Conservation (phyloP, 768 basidiomycete species). For the Leccinum rimulosum region DNA sequence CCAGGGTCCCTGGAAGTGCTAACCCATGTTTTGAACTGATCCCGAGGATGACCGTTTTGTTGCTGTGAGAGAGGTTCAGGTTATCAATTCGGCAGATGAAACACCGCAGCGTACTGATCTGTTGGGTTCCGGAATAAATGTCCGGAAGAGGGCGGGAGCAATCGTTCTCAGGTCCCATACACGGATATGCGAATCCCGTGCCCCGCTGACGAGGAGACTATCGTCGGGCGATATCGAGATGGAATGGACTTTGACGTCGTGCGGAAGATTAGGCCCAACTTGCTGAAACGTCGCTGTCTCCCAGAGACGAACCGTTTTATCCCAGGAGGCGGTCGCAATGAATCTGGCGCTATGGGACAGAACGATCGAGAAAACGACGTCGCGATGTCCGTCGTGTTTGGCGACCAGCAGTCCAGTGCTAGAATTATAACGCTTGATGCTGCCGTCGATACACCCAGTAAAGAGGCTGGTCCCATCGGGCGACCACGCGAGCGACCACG, state of each 20-base stretch:
- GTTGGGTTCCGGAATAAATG: slow-evolving; percentile 11
- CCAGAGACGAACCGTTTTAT: slow-evolving; percentile 30
- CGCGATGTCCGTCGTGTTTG: slow-evolving; percentile 13
- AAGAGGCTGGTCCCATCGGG: slow-evolving; percentile 13
- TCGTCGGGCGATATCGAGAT: slow-evolving; percentile 19
- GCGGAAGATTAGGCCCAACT: slow-evolving; percentile 16
- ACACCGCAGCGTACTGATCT: slow-evolving; percentile 8
- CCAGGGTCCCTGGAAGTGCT: not conserved
- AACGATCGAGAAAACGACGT: slow-evolving; percentile 20
- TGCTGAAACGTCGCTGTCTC: slow-evolving; percentile 18
- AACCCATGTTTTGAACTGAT: not conserved
- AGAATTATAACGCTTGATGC: slow-evolving; percentile 13
- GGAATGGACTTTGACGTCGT: slow-evolving; percentile 6
- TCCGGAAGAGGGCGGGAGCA: slow-evolving; percentile 13
- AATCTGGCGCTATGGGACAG: slow-evolving; percentile 19
- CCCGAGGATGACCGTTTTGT: not conserved
- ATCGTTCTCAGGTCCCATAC: slow-evolving; percentile 16
- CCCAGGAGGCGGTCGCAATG: slow-evolving; percentile 28
- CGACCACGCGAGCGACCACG: slow-evolving; percentile 26
- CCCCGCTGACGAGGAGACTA: slow-evolving; percentile 15
- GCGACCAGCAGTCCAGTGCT: not conserved
- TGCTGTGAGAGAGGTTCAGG: not conserved
- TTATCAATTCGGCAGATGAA: no score
- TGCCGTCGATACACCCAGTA: slow-evolving; percentile 17
- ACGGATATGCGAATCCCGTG: slow-evolving; percentile 13